Base-by-base conservation (phyloP, 225 moss, liverwort and hornwort species). In the Lunularia cruciata region DNA sequence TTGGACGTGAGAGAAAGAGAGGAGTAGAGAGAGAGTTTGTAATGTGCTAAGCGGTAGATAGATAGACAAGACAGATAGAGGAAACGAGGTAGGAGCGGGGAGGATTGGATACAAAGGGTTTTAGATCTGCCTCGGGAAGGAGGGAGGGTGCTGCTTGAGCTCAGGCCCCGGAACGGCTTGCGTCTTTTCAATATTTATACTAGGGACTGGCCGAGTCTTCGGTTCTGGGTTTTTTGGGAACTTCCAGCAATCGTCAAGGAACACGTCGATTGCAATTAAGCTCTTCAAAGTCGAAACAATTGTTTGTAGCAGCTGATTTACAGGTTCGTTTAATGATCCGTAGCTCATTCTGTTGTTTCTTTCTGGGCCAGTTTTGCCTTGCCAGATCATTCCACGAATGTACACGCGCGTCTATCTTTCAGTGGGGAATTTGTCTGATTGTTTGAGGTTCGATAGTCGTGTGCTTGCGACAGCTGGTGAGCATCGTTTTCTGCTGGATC, bases 401-500 rank as follows among this genome's bases (percentile, higher is more conserved):
- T 57, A 32, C 32, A 32, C 3, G 33, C 16, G 57, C 9, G 26
- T 6, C 3, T 25, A 60, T 43, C n/a, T 42, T 18, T 43, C 18
- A 28, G 14, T 46, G 28, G 63, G 40, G 15, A 45, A 46, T 30
- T 64, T 14, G 46, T 20, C 46, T 12, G 34, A 18, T 5, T 8
- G 28, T 28, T 30, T 6, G 28, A 22, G 30, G 28, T 31, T 64
- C 40, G 28, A 31, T 15, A 46, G 23, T 30, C 15, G 27, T 13
- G 18, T 13, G 25, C 63, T 46, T n/a, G 22, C 42, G 19, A 46
- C 27, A 64, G 46, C 26, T 64, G 63, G 63, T 46, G 46, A 64
- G 63, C 23, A 5, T 45, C 30, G 26, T 14, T 36, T 30, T 64
- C 8, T 47, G 45, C 16, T 27, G 25, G 45, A 45, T 46, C 23